Conservation (phyloP, 805 yeast species). For the Nematodospora valgi region DNA sequence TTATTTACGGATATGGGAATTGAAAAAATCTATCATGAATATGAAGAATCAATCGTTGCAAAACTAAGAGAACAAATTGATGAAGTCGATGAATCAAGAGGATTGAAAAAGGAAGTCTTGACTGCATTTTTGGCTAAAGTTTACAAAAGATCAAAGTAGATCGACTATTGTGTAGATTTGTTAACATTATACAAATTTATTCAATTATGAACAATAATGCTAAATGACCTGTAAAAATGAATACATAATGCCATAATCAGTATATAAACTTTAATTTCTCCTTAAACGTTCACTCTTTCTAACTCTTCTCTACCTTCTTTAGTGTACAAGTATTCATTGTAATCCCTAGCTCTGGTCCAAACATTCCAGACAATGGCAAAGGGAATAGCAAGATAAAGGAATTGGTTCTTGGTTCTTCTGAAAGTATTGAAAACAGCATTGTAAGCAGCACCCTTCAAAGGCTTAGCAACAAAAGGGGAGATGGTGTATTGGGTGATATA, state of each 20-base stretch:
- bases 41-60: slow-evolving; percentile 75
- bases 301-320: slow-evolving; percentile 97
- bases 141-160: slow-evolving; percentile 86
- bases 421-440: slow-evolving; percentile 86
- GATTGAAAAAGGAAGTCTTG: slow-evolving; percentile 88
- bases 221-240: neutral
- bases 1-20: slow-evolving; percentile 73
- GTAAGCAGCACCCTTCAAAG: slow-evolving; percentile 82
- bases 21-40: slow-evolving; percentile 65
- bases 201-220: slow-evolving; percentile 2
- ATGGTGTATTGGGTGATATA: slow-evolving; percentile 85
- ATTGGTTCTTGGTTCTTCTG: slow-evolving; percentile 90
- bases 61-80: slow-evolving; percentile 64
- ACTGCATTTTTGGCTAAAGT: slow-evolving; percentile 83
- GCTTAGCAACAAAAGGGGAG: slow-evolving; percentile 91
- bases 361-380: slow-evolving; percentile 76
- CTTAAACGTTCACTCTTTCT: slow-evolving; percentile 54
- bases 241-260: slow-evolving; percentile 1
- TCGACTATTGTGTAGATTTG: too few species aligned
- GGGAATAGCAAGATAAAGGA: slow-evolving; percentile 74
- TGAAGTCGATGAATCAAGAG: slow-evolving; percentile 82
- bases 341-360: slow-evolving; percentile 85
- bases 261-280: neutral
- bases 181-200: neutral
- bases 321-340: slow-evolving; percentile 92